Conservation (phyloP, 2,329 filamentous ascomycete genomes). For the Metarhizium sp. region DNA sequence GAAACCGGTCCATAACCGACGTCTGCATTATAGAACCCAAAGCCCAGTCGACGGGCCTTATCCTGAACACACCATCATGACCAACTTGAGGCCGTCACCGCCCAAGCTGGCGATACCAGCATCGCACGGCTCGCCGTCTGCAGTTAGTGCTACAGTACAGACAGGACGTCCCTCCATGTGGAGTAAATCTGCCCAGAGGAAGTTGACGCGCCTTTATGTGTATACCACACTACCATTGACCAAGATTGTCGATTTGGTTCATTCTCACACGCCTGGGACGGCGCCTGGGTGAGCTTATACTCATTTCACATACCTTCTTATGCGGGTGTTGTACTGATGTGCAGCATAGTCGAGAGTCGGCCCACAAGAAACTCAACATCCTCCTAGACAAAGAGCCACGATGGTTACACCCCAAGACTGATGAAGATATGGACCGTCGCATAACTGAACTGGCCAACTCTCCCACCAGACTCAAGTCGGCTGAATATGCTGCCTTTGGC, state of each 20-base stretch:
- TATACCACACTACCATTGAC: slow-evolving; percentile 44
- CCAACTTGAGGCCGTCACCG: not conserved
- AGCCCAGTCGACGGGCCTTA: not conserved
- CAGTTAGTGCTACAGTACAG: not conserved
- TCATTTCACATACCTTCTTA: not conserved
- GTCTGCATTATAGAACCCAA: not conserved
- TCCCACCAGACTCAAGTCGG: slow-evolving; percentile 17
- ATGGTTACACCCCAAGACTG: slow-evolving; percentile 43
- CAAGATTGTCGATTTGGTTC: slow-evolving; percentile 39
- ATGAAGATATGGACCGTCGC: slow-evolving; percentile 41
- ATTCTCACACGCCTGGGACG: slow-evolving; percentile 29
- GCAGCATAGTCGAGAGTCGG: slow-evolving; percentile 40
- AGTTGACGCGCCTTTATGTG: slow-evolving; percentile 45
- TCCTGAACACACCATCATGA: not conserved
- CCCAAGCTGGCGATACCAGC: slow-evolving; percentile 4
- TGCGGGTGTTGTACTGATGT: slow-evolving; percentile 5
- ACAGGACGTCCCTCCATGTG: slow-evolving; percentile 47
- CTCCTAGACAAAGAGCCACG: slow-evolving; percentile 50
- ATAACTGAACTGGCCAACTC: slow-evolving; percentile 35
- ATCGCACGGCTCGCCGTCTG: slow-evolving; percentile 4
- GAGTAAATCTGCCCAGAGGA: slow-evolving; percentile 42
- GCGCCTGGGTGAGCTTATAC: slow-evolving; percentile 35
- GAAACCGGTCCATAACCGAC: not conserved
- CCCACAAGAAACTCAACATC: slow-evolving; percentile 46
- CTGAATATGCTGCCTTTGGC: not conserved